Base-by-base conservation (phyloP, 139 green algal species). In the Spirogloea muscicola region DNA sequence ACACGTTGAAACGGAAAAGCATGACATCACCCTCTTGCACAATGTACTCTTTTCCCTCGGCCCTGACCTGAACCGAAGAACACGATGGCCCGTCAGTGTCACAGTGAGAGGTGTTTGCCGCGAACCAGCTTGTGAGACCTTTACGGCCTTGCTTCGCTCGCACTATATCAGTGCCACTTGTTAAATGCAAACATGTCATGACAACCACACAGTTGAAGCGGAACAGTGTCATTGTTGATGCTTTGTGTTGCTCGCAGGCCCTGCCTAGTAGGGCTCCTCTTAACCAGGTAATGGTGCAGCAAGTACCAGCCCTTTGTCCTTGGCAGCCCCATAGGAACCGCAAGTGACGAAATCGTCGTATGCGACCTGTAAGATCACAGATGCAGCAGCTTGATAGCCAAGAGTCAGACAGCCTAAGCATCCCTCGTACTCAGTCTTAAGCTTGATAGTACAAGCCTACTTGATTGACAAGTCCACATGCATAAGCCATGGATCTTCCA, bases 1-100 rank as follows among this genome's bases (percentile, higher is more conserved):
- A 87, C 3, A 87, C 82, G 52, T 87, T 87, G 51, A 87, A 87
- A 38, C 78, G 74, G 84, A 96, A 98, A 1, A 91, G 72, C 84
- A 97, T 86, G 16, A 98, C 86, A 77, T 98, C 94, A 0, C 93
- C 92, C 68, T 97, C 92, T 40, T 91, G 72, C 40, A 99, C 92
- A 2, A 96, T 68, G 62, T 99, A 99, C 77, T 97, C 94, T 82
- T 97, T 99, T 44, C 94, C 94, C 79, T 99, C 94, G 34, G 91
- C 68, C 29, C 94, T 85, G 73, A 96, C 70, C 74, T 87, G 75
- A 58, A 57, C 6, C 33, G 18, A 38, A 16, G 27, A 5, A 66
- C 2, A 66, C 18, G 38, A 77, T n/a, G n/a, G n/a, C n/a, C n/a
- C n/a, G 16, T 31, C 29, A 38, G 13, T 65, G 13, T 21, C 13